phyloP scores from a whole-genome alignment of 2,329 filamentous ascomycete species.

The Penicillium freii region DNA sequence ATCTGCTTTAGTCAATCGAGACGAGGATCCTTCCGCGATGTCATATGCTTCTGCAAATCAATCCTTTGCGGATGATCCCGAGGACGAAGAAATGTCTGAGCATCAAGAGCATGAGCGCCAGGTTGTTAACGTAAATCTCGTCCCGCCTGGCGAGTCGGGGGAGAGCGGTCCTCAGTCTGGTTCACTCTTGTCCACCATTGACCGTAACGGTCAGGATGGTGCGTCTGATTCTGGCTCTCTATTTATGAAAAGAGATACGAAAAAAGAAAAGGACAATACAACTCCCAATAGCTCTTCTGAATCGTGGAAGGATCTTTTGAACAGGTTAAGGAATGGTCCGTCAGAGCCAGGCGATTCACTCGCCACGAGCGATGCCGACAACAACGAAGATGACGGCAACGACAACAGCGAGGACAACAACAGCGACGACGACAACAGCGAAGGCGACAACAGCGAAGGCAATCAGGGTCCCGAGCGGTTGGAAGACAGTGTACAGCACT shows the following conservation, averaged over 20 bases:
- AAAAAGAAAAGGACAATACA: not conserved
- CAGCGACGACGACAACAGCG: not conserved
- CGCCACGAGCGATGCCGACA: not conserved
- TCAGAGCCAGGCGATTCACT: not conserved
- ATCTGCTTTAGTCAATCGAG: constrained; percentile 3
- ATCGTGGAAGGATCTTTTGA: constrained; percentile 4
- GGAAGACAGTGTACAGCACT: constrained; percentile 14
- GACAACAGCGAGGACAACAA: not conserved
- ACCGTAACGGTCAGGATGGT: not conserved
- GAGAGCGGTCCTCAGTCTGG: constrained; percentile 12
- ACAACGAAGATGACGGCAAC: not conserved
- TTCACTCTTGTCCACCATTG: constrained; percentile 19
- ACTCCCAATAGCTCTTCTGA: not conserved
- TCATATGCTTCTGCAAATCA: constrained; percentile 23
- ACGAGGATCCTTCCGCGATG: constrained; percentile 16
- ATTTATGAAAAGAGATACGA: not conserved
- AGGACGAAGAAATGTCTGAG: not conserved
- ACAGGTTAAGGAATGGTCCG: not conserved
- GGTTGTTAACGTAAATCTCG: constrained; percentile 13
- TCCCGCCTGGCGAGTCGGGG: not conserved
- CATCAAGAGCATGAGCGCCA: constrained; percentile 12
- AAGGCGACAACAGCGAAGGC: not conserved
- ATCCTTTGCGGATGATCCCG: constrained; percentile 11
- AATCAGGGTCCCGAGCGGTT: constrained; percentile 6
- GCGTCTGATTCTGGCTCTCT: not conserved